phyloP scores from a whole-genome alignment of 2,329 filamentous ascomycete species.

The Xylaria sp. region DNA sequence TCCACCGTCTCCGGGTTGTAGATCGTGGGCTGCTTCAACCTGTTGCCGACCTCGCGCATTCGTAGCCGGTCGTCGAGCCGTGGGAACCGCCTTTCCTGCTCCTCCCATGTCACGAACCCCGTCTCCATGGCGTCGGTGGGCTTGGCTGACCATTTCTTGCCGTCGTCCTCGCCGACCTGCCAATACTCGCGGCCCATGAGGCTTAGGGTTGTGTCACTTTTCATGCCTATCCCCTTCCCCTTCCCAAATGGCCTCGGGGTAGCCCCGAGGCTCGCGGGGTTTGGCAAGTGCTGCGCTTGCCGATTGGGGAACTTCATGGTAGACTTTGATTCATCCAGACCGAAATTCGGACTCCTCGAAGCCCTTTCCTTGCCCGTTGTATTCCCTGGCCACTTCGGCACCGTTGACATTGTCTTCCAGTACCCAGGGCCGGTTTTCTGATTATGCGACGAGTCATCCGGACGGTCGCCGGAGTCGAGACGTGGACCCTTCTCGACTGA shows the following conservation, averaged over 20 bases:
- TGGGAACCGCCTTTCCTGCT: constrained; percentile 38
- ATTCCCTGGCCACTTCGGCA: neutral
- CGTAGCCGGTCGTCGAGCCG: constrained; percentile 21
- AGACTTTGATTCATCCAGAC: neutral
- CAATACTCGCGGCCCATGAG: constrained; percentile 37
- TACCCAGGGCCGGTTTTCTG: neutral
- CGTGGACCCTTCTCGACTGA: neutral
- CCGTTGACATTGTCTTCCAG: neutral
- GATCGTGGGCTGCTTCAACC: neutral
- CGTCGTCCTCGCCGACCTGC: constrained; percentile 22
- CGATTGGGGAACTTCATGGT: neutral
- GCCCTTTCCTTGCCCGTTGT: neutral
- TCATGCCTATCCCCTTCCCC: neutral
- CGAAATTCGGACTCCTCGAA: neutral
- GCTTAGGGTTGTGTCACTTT: constrained; percentile 24
- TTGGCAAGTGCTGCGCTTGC: neutral
- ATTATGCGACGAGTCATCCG: neutral
- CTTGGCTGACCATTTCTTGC: constrained; percentile 20
- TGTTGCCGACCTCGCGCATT: constrained; percentile 4
- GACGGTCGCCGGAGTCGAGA: neutral
- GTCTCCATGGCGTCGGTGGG: constrained; percentile 23
- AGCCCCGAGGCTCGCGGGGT: no score
- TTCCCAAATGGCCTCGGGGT: no score
- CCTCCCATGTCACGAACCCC: constrained; percentile 39
- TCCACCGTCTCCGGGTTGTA: constrained; percentile 28